Percentiles rank a stretch among this genome's conserved stretches.
Evolutionary conservation across 306 rosid species (phyloP).

Genomic region (Cucurbita moschata): DNA sequence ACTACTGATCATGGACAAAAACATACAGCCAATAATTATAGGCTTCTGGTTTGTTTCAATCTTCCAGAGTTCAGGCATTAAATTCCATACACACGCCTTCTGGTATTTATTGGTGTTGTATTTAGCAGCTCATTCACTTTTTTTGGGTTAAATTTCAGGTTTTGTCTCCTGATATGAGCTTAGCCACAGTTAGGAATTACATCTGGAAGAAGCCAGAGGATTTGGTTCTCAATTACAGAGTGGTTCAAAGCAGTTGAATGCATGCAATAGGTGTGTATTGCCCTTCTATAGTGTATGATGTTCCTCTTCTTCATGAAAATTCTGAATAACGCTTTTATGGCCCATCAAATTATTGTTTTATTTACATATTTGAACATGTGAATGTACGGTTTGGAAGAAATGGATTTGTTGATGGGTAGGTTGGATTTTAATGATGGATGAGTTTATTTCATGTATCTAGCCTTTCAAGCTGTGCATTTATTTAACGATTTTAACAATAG

Average conservation of each 20-base stretch:
- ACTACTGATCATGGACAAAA: background rate
- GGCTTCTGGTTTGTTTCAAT: background rate
- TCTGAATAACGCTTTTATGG: background rate
- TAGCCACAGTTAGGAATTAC: constrained; percentile 89
- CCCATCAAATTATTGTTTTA: background rate
- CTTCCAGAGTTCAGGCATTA: background rate
- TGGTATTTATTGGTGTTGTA: background rate
- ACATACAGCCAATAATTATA: background rate
- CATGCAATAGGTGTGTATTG: constrained; percentile 18
- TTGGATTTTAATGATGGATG: background rate
- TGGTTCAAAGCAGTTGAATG: constrained; percentile 71
- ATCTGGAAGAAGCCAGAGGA: constrained; percentile 96
- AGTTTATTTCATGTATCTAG: background rate
- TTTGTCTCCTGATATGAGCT: constrained; percentile 76
- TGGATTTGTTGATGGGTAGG: background rate
- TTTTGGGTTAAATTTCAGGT: constrained; percentile 36
- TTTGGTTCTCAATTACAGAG: constrained; percentile 72
- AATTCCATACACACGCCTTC: background rate
- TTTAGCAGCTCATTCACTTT: constrained; percentile 9
- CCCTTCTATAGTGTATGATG: background rate
- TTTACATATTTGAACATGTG: background rate
- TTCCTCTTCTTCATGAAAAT: background rate
- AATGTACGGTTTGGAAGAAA: background rate
- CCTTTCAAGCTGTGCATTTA: background rate
- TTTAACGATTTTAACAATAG: background rate